These are phyloP conservation scores for Elsinoe necatrix DNA, from an alignment of 2,329 filamentous ascomycete genomes.

Conservation along the genomic window DNA sequence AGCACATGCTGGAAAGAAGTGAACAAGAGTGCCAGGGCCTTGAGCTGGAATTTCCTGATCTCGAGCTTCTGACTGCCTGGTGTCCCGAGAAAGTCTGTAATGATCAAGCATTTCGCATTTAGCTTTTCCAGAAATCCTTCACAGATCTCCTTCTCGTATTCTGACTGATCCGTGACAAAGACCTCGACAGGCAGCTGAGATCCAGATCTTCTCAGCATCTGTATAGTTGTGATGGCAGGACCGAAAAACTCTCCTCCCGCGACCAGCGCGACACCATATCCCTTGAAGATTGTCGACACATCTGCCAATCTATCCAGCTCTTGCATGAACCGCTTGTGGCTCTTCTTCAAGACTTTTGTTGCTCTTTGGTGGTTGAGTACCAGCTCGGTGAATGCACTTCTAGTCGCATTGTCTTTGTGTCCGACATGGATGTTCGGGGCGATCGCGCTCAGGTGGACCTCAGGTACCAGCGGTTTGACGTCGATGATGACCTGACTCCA, in stretches of 20 bases:
- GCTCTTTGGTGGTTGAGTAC: slow-evolving; percentile 4
- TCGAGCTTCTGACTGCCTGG: slow-evolving; percentile 21
- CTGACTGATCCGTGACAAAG: slow-evolving; percentile 34
- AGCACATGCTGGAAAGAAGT: slow-evolving; percentile 43
- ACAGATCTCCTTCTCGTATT: slow-evolving; percentile 38
- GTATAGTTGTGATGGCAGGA: slow-evolving; percentile 37
- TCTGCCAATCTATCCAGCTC: slow-evolving; percentile 7
- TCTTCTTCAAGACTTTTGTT: background rate
- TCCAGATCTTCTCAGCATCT: slow-evolving; percentile 38
- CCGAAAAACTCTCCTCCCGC: slow-evolving; percentile 38
- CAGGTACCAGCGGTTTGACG: background rate
- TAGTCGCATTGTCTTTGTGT: background rate
- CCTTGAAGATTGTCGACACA: slow-evolving; percentile 18
- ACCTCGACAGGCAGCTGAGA: slow-evolving; percentile 39
- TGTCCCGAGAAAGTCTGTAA: slow-evolving; percentile 35
- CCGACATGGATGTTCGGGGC: background rate
- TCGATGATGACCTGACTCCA: slow-evolving; percentile 2
- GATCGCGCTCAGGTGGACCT: background rate
- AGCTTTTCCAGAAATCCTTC: slow-evolving; percentile 36
- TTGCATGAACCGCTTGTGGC: slow-evolving; percentile 8
- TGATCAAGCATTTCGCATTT: slow-evolving; percentile 37
- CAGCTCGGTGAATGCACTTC: slow-evolving; percentile 8
- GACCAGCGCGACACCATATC: slow-evolving; percentile 31
- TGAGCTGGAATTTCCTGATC: slow-evolving; percentile 41
- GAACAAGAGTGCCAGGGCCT: slow-evolving; percentile 42